phyloP scores from a whole-genome alignment of 1,284 basidiomycete genomes.

The Ceraceosorus guamensis region DNA sequence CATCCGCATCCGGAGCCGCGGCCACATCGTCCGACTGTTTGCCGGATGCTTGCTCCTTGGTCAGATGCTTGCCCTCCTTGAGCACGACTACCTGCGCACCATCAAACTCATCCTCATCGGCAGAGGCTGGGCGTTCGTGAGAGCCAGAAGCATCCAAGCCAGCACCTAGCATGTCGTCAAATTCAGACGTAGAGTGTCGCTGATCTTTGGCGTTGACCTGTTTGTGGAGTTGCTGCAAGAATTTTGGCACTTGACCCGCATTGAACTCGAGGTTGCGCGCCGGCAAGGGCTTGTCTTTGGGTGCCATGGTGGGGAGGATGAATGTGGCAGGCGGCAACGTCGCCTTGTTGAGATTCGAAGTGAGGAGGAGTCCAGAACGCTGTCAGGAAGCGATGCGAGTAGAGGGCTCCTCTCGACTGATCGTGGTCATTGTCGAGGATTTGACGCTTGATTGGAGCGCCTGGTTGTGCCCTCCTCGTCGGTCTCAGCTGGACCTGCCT shows the following conservation, averaged over 20 bases:
- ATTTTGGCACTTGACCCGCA: conserved; percentile 2
- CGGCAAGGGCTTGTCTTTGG: too few species aligned
- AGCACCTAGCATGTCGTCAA: conserved; percentile 1
- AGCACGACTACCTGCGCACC: conserved; percentile 37
- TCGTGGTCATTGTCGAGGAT: too few species aligned
- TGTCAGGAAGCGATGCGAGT: too few species aligned
- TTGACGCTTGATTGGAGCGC: too few species aligned
- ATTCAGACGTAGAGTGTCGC: background rate
- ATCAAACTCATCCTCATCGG: conserved; percentile 8
- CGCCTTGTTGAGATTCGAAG: too few species aligned
- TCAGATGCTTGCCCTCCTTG: conserved; percentile 32
- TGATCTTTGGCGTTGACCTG: conserved; percentile 4
- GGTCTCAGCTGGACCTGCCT: too few species aligned
- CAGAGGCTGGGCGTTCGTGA: background rate
- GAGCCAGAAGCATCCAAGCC: background rate
- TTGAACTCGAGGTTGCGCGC: background rate
- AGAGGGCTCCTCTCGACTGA: too few species aligned
- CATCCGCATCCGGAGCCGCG: too few species aligned
- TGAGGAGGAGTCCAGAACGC: too few species aligned
- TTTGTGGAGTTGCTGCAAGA: conserved; percentile 9
- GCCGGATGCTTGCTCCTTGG: conserved; percentile 15
- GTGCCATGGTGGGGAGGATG: too few species aligned
- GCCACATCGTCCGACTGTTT: background rate
- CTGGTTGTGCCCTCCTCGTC: too few species aligned
- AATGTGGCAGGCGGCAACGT: too few species aligned